phyloP scores from a whole-genome alignment of 306 rosid genomes.

The Castanea sativa region DNA sequence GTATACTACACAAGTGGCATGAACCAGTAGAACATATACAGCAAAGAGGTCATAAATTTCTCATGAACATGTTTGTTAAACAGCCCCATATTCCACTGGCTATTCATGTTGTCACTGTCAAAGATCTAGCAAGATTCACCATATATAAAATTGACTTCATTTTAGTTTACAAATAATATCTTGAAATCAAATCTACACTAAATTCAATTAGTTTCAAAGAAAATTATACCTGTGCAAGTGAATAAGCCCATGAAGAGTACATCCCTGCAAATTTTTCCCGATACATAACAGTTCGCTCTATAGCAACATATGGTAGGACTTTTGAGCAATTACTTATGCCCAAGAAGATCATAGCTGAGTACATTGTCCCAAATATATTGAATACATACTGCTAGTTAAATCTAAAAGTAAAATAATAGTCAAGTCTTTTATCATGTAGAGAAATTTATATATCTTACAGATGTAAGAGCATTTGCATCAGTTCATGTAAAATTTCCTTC shows the following conservation, averaged over 20 bases:
- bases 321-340: slow-evolving; percentile 42
- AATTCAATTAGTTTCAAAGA: not conserved
- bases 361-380: slow-evolving; percentile 47
- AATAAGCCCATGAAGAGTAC: slow-evolving; percentile 47
- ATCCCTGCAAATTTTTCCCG: slow-evolving; percentile 43
- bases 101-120: too few relatives aligned
- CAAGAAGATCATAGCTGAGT: slow-evolving; percentile 26
- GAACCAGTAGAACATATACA: not conserved
- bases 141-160: too few relatives aligned
- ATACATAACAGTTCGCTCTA: slow-evolving; percentile 41
- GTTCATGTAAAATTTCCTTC: too few relatives aligned
- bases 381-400: slow-evolving; percentile 38
- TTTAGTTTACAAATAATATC: too few relatives aligned
- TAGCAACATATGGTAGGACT: slow-evolving; percentile 26
- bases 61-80: too few relatives aligned
- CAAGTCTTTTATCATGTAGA: too few relatives aligned
- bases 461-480: too few relatives aligned
- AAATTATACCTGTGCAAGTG: slow-evolving; percentile 45
- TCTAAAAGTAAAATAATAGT: not conserved
- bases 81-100: too few relatives aligned
- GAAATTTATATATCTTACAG: too few relatives aligned
- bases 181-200: too few relatives aligned
- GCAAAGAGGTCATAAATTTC: too few relatives aligned
- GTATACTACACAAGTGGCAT: not conserved
- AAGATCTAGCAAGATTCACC: too few relatives aligned